Base-by-base conservation (phyloP, 306 rosid genomes). In the Quercus mongolica region DNA sequence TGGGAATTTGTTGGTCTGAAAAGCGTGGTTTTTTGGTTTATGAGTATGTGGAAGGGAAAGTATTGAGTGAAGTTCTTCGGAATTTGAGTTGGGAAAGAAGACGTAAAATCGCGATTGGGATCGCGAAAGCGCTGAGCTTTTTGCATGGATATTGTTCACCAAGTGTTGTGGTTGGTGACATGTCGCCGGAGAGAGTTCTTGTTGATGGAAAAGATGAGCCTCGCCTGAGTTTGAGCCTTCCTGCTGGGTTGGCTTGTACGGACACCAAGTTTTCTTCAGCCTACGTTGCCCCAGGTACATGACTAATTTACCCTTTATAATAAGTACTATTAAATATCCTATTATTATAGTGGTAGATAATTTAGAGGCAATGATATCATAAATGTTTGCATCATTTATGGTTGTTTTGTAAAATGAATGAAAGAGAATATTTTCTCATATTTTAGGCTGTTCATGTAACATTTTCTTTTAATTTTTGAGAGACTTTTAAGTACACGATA, bases 211-310 rank as follows among this genome's bases (percentile, higher is more conserved):
- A 89, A 5, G 88, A 81, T 7, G 86, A 86, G 54, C 88, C 98
- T 38, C 92, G 86, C 52, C 86, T 95, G 49, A 78, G 80, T 33
- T 68, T 88, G 64, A 75, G 76, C 35, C 88, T 83, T 79, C 90
- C 90, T 1, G 89, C 90, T 1, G 89, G 83, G 12, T 20, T 73
- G 67, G 21, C 69, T 4, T 64, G 44, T 58, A 35, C 59, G 62
- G 87, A 79, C 41, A 52, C 84, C 49, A 92, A 83, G 67, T 87
- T 79, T 79, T 76, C 88, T 74, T 84, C 97, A 0, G 61, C 84
- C 20, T 92, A 87, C 87, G n/a, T 79, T 52, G 88, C 94, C 15
- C 94, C 92, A 79, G 99, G 99, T 94, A 85, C 17, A 46, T 68
- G 26, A 64, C 73, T 28, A 64, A 70, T 62, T 69, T 74, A 11